Evolutionary conservation across 2,329 filamentous ascomycete genomes (phyloP), one percentile per base, ranked within the genome.

Genomic region (Coniochaeta sp.): DNA sequence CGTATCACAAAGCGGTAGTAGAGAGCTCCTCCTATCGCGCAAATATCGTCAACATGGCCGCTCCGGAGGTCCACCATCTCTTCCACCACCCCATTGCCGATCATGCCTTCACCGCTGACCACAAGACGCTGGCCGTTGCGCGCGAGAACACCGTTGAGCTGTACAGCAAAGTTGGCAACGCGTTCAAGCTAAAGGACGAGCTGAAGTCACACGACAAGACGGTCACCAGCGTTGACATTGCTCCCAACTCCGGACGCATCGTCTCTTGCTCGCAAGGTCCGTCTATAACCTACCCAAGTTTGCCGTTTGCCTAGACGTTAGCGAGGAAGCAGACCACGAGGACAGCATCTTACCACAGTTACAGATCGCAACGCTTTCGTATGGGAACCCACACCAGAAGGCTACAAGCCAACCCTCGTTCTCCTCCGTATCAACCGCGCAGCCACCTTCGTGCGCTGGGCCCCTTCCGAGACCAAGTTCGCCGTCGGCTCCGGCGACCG

Each of bases 81-180:
- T 99, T 99, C 80, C 92, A 98, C 79, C 87, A 89, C 68, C 92
- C 93, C 63, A 97, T 99, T 72, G 91, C 91, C 66, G 95, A 99
- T 81, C 95, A 99, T 77, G 97, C 93, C 61, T 99, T 99, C 85
- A 96, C 93, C 65, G 87, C 91, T 64, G 95, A 99, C 78, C 90
- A 88, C 73, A 81, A 87, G 74, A 93, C 89, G 30, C 84, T 99
- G 61, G 95, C 95, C 61, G 93, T 99, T 61, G 90, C 93, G 64
- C 89, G 91, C 69, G 93, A 98, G 73, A 92, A 89, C 71, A 85
- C 86, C 67, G 89, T 99, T 70, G 92, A 97, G 80, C 87, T 99
- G 47, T 98, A 97, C 75, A 80, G 83, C 69, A 84, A 81, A 68
- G 82, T 82, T 60, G 91, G 90, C 71, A 86, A 79, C 70, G 84